These are phyloP conservation scores for Tephrocybe sp. DNA, from an alignment of 768 basidiomycete genomes.

Conservation along the genomic window DNA sequence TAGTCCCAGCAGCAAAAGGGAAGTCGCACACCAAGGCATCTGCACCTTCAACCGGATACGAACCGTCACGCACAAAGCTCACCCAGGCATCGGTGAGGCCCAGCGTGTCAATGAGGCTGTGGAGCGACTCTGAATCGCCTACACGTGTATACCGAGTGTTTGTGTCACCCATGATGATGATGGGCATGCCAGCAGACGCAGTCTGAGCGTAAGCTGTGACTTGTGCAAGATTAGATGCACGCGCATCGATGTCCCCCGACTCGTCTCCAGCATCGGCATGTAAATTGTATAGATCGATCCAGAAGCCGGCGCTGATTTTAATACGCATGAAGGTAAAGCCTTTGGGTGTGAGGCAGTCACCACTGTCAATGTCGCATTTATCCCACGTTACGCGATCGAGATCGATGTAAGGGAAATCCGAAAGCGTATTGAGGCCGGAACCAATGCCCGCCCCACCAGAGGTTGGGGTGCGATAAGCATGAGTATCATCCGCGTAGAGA, in stretches of 20 bases:
- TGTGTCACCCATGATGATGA: slow-evolving; percentile 37
- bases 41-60: slow-evolving; percentile 23
- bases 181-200: slow-evolving; percentile 30
- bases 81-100: slow-evolving; percentile 31
- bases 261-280: slow-evolving; percentile 35
- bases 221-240: slow-evolving; percentile 31
- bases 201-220: slow-evolving; percentile 24
- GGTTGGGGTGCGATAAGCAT: slow-evolving; percentile 33
- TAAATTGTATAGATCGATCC: slow-evolving; percentile 35
- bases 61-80: slow-evolving; percentile 21
- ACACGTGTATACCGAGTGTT: slow-evolving; percentile 33
- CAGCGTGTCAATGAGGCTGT: slow-evolving; percentile 18
- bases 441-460: slow-evolving; percentile 33
- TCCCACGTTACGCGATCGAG: slow-evolving; percentile 28
- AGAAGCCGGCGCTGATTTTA: slow-evolving; percentile 27
- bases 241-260: slow-evolving; percentile 27
- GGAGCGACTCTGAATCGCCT: slow-evolving; percentile 26
- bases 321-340: slow-evolving; percentile 36
- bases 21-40: slow-evolving; percentile 26
- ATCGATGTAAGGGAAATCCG: slow-evolving; percentile 31
- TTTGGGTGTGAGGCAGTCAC: slow-evolving; percentile 37
- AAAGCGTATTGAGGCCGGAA: slow-evolving; percentile 34
- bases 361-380: slow-evolving; percentile 25
- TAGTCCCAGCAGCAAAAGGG: slow-evolving; percentile 29
- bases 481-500: slow-evolving; percentile 32